Evolutionary conservation across 192 early-diverging fungal species (phyloP).

Genomic region (Coemansia sp.): DNA sequence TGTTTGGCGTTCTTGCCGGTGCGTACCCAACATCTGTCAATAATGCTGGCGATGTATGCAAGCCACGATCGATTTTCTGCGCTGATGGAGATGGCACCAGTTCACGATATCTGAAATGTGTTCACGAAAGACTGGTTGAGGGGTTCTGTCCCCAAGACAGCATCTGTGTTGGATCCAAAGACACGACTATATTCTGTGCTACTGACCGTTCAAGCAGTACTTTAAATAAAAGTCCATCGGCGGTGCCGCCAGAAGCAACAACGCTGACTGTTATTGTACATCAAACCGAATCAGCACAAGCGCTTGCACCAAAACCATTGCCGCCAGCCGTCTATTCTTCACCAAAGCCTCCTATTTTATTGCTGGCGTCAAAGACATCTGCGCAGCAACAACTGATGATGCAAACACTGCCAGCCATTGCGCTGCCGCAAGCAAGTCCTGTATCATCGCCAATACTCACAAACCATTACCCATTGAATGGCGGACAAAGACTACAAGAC

Average conservation of each 20-base stretch:
- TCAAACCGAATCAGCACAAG: background rate
- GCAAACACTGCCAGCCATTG: background rate
- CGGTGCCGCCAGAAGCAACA: conserved; percentile 4
- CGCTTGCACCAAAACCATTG: background rate
- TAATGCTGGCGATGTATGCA: conserved; percentile 26
- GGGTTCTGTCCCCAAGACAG: conserved; percentile 25
- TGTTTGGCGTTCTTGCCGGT: conserved; percentile 9
- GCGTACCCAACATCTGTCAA: conserved; percentile 18
- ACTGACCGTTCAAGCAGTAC: conserved; percentile 7
- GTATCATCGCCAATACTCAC: background rate
- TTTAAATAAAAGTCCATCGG: background rate
- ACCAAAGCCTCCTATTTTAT: conserved; percentile 2
- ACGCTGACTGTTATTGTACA: conserved; percentile 8
- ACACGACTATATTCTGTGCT: conserved; percentile 42
- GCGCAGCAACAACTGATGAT: conserved; percentile 6
- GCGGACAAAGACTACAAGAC: background rate
- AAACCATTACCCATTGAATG: background rate
- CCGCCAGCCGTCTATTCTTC: background rate
- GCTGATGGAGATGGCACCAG: conserved; percentile 47
- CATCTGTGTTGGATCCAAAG: conserved; percentile 47
- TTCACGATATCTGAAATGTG: conserved; percentile 42
- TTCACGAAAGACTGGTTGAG: conserved; percentile 30
- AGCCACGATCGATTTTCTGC: conserved; percentile 43
- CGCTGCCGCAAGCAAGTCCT: background rate
- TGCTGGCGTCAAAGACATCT: conserved; percentile 5